Evolutionary conservation across 176 grass and related monocot species (phyloP).

Genomic region (Pharus latifolius): DNA sequence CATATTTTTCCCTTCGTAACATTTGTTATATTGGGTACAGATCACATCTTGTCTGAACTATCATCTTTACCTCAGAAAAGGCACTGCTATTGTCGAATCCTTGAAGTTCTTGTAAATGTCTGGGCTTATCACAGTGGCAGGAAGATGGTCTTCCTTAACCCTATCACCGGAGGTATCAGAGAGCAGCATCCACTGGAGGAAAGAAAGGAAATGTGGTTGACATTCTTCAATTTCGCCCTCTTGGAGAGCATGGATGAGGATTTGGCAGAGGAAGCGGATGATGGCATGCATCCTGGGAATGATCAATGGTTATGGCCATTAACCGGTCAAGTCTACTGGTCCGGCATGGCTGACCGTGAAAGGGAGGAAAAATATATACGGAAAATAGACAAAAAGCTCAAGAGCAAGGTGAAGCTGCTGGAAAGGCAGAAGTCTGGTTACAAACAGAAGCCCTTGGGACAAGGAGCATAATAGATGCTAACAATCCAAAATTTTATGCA

Average conservation of each 20-base stretch:
- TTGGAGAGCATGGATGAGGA: constrained; percentile 99
- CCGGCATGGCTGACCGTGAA: constrained; percentile 68
- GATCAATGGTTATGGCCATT: constrained; percentile 78
- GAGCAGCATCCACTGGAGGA: constrained; percentile 62
- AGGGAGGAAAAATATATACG: constrained; percentile 69
- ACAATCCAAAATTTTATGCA: background rate
- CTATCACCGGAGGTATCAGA: constrained; percentile 40
- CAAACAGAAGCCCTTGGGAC: constrained; percentile 87
- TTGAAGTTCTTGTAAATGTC: constrained; percentile 87
- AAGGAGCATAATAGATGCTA: constrained; percentile 21
- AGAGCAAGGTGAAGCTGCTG: constrained; percentile 65
- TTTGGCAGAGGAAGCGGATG: constrained; percentile 92
- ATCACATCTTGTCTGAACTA: constrained; percentile 1
- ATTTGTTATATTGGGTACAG: constrained; percentile 2
- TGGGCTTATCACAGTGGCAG: constrained; percentile 96
- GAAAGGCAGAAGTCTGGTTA: constrained; percentile 88
- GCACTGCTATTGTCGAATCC: constrained; percentile 88
- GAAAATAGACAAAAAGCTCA: constrained; percentile 93
- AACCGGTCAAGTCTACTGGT: constrained; percentile 86
- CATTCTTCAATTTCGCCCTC: constrained; percentile 73
- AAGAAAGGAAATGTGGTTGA: constrained; percentile 74
- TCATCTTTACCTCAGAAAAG: constrained; percentile 60
- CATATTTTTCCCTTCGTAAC: background rate
- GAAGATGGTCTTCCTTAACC: constrained; percentile 82
- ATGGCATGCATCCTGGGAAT: constrained; percentile 46